Percentiles rank a stretch among this genome's conserved stretches.
These are phyloP conservation scores for Chalciporus pseudorubinellus DNA, from an alignment of 768 basidiomycete species.

Conservation along the genomic window DNA sequence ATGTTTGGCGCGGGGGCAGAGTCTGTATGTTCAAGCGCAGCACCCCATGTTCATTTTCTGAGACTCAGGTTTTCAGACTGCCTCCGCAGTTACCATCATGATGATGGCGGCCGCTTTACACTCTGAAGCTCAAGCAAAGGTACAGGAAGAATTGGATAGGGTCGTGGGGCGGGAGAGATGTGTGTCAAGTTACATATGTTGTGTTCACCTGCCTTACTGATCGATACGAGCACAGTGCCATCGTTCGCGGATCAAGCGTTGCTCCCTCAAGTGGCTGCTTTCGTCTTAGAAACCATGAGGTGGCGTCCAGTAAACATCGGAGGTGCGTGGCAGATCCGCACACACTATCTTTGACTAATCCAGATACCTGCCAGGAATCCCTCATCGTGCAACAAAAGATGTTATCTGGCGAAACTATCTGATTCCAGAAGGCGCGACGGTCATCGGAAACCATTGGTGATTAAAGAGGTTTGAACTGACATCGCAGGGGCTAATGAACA, in stretches of 20 bases:
- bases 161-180: conserved; percentile 43
- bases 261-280: conserved; percentile 37
- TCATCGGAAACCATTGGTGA: conserved; percentile 38
- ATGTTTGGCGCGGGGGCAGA: conserved; percentile 45
- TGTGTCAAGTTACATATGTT: not conserved
- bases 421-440: conserved; percentile 40
- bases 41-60: too few species aligned
- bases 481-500: too few species aligned
- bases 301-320: conserved; percentile 36
- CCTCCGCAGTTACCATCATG: conserved; percentile 50
- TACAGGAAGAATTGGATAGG: conserved; percentile 52
- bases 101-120: conserved; percentile 54
- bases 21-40: conserved; percentile 30
- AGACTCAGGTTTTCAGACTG: conserved; percentile 22
- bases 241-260: conserved; percentile 33
- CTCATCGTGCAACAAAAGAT: conserved; percentile 60
- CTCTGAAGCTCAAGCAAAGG: conserved; percentile 45
- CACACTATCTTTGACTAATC: not conserved
- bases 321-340: too few species aligned
- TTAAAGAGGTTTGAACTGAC: too few species aligned
- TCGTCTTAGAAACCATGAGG: conserved; percentile 35
- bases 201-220: too few species aligned
- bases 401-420: conserved; percentile 39
- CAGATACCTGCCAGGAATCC: conserved; percentile 44
- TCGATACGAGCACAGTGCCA: conserved; percentile 20